These are phyloP conservation scores for Elsinoe batatas DNA, from an alignment of 2,329 filamentous ascomycete species.

Conservation along the genomic window DNA sequence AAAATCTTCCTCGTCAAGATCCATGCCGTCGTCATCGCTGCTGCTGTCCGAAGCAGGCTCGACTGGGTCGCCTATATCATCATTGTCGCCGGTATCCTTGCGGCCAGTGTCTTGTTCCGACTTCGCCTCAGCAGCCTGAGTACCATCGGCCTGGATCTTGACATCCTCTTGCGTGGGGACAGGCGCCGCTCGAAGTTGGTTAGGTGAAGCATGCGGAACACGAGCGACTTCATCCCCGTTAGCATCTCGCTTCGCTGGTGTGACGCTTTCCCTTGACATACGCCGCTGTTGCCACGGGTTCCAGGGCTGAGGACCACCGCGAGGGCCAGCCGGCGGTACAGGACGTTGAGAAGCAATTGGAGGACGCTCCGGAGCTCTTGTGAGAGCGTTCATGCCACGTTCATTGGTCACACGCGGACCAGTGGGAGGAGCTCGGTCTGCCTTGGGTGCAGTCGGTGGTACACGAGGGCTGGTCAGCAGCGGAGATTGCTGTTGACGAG, in stretches of 20 bases:
- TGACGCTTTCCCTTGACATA: constrained; percentile 20
- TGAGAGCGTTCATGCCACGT: constrained; percentile 9
- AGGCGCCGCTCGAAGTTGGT: neutral
- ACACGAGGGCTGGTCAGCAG: constrained; percentile 24
- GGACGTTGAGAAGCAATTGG: constrained; percentile 17
- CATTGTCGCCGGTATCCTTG: constrained; percentile 22
- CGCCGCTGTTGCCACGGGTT: constrained; percentile 33
- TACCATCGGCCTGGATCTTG: constrained; percentile 9
- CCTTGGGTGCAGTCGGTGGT: constrained; percentile 28
- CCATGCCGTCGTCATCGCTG: constrained; percentile 39
- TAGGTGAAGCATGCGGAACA: neutral
- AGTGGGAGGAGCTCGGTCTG: constrained; percentile 22
- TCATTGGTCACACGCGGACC: constrained; percentile 19
- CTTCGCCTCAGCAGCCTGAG: constrained; percentile 9
- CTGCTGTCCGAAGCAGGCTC: constrained; percentile 10
- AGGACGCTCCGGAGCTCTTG: constrained; percentile 18
- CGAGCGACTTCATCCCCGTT: constrained; percentile 31
- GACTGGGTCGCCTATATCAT: constrained; percentile 16
- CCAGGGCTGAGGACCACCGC: constrained; percentile 21
- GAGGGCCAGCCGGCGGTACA: constrained; percentile 20
- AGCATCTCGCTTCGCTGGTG: constrained; percentile 38
- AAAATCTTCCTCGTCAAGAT: constrained; percentile 37
- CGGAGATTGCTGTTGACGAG: constrained; percentile 27
- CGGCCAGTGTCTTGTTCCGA: constrained; percentile 11
- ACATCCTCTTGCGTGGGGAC: neutral